Evolutionary conservation across 1,284 basidiomycete genomes (phyloP).

Genomic region (Marasmius oreades): DNA sequence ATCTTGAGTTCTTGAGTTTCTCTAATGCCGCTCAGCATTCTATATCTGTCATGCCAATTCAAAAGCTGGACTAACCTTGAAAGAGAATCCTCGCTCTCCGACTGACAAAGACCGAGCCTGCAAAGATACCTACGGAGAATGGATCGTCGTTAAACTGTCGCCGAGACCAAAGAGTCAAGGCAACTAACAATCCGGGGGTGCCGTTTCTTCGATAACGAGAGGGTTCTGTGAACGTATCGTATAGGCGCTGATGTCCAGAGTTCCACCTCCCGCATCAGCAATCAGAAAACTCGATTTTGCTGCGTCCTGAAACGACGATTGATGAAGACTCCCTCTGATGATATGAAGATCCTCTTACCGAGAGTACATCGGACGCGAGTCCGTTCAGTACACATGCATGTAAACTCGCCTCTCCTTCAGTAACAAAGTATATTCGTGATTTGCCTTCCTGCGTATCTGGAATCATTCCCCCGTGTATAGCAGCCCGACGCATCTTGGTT

Average conservation of each 20-base stretch:
- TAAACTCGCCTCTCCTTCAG: conserved; percentile 77
- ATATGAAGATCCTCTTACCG: conserved; percentile 37
- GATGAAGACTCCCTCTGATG: neutral
- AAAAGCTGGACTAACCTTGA: conserved; percentile 41
- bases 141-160: conserved; percentile 5
- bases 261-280: conserved; percentile 77
- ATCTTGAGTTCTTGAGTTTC: conserved; percentile 67
- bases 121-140: conserved; percentile 59
- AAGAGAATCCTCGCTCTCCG: conserved; percentile 65
- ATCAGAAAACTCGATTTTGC: conserved; percentile 73
- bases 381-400: conserved; percentile 75
- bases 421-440: conserved; percentile 70
- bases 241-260: conserved; percentile 75
- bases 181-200: conserved; percentile 69
- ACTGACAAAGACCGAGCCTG: conserved; percentile 79
- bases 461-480: conserved; percentile 63
- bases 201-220: conserved; percentile 74
- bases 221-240: conserved; percentile 63
- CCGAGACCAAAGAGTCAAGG: neutral
- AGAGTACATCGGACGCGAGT: conserved; percentile 68
- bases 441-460: conserved; percentile 68
- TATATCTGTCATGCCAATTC: conserved; percentile 3
- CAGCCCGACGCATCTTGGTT: conserved; percentile 68
- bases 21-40: conserved; percentile 32
- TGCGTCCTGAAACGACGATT: conserved; percentile 42